Percentiles rank a stretch among this genome's conserved stretches.
Evolutionary conservation across 441 rosid genomes (phyloP).

Genomic region (Erysimum pusillum): DNA sequence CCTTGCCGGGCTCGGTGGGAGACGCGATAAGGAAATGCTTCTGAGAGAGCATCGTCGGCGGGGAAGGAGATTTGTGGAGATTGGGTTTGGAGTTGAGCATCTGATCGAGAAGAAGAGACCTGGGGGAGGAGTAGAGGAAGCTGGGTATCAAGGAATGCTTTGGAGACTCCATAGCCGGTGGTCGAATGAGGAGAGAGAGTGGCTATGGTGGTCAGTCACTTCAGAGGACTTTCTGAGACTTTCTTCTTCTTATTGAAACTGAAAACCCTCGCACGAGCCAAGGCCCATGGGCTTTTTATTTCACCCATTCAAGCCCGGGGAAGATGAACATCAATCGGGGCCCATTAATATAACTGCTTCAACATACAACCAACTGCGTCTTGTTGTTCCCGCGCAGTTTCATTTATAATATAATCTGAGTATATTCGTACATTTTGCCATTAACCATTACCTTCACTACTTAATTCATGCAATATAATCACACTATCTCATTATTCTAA

Average conservation of each 20-base stretch:
- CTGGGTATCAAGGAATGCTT: constrained; percentile 64
- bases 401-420: neutral
- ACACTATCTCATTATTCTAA: constrained; percentile 2
- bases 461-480: neutral
- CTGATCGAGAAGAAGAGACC: constrained; percentile 34
- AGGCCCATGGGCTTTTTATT: constrained; percentile 3
- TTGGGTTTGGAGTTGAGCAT: constrained; percentile 6
- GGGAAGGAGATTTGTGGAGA: constrained; percentile 27
- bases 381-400: neutral
- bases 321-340: neutral
- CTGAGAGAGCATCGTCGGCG: constrained; percentile 20
- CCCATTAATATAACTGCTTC: neutral
- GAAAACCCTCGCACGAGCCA: neutral
- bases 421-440: neutral
- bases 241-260: too few relatives aligned
- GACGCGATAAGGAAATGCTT: constrained; percentile 61
- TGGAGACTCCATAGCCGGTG: constrained; percentile 47
- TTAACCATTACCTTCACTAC: neutral
- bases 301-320: neutral
- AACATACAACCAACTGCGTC: neutral
- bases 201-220: neutral
- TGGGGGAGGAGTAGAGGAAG: constrained; percentile 63
- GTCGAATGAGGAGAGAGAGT: neutral
- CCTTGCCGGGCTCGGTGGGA: constrained; percentile 69
- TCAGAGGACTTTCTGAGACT: too few relatives aligned